These are phyloP conservation scores for Suhomyces bolitotheri DNA, from an alignment of 1,139 yeast genomes.

Conservation along the genomic window DNA sequence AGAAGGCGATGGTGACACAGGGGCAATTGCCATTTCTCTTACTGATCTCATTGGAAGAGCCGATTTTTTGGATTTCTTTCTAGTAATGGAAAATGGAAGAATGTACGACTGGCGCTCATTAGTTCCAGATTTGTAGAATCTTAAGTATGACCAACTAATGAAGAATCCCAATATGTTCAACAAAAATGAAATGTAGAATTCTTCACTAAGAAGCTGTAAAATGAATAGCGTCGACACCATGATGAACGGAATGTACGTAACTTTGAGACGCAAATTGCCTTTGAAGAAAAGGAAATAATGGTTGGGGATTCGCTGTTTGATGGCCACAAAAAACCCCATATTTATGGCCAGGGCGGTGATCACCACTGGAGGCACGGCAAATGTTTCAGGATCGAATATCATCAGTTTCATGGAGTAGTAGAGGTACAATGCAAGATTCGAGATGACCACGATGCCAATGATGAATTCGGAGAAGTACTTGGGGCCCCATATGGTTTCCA, in stretches of 20 bases:
- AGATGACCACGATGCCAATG: constrained; percentile 23
- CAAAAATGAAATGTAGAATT: constrained; percentile 29
- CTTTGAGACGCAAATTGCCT: constrained; percentile 40
- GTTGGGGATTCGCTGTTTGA: constrained; percentile 45
- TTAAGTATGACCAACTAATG: constrained; percentile 42
- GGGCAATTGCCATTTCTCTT: constrained; percentile 9
- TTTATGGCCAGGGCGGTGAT: constrained; percentile 39
- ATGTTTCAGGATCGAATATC: constrained; percentile 18
- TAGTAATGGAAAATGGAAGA: constrained; percentile 34
- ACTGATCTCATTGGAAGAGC: constrained; percentile 11
- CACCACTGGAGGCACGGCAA: constrained; percentile 38
- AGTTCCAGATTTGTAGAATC: constrained; percentile 43
- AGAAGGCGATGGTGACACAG: constrained; percentile 11
- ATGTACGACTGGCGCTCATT: constrained; percentile 46
- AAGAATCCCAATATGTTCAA: constrained; percentile 33
- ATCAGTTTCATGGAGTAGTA: constrained; percentile 36
- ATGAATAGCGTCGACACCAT: constrained; percentile 21
- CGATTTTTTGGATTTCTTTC: constrained; percentile 24
- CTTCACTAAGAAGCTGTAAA: constrained; percentile 29
- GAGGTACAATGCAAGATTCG: constrained; percentile 37
- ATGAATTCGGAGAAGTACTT: constrained; percentile 34
- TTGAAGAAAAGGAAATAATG: constrained; percentile 44
- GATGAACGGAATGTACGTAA: constrained; percentile 40
- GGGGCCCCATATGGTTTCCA: constrained; percentile 43
- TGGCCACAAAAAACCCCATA: constrained; percentile 45